These are phyloP conservation scores for Claviceps lovelessii DNA, from an alignment of 2,329 filamentous ascomycete species.

Conservation along the genomic window DNA sequence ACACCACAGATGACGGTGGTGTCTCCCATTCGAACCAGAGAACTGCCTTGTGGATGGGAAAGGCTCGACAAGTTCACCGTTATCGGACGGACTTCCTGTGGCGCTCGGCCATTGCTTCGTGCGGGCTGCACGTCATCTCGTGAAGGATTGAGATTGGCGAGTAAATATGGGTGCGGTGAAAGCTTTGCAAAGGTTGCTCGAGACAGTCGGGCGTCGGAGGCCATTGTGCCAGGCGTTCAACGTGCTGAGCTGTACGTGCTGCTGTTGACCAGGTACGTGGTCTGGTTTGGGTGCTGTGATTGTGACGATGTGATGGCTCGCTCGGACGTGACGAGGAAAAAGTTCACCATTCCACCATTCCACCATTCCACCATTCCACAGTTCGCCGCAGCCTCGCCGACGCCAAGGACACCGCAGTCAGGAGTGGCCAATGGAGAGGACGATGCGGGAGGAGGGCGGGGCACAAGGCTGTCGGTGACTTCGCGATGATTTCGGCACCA, in stretches of 20 bases:
- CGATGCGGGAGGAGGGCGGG: background rate
- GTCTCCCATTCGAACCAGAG: slow-evolving; percentile 75
- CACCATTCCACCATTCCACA: too few relatives aligned
- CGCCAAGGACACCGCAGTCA: background rate
- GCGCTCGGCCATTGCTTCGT: slow-evolving; percentile 68
- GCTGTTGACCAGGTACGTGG: background rate
- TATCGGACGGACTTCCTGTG: slow-evolving; percentile 55
- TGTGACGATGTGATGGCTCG: background rate
- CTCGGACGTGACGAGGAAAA: background rate
- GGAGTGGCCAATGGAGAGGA: background rate
- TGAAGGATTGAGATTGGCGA: slow-evolving; percentile 65
- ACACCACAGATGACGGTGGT: slow-evolving; percentile 93
- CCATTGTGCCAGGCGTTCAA: slow-evolving; percentile 10
- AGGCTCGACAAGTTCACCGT: slow-evolving; percentile 71
- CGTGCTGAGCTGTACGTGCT: background rate
- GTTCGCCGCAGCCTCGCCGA: slow-evolving; percentile 1
- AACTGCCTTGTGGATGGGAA: slow-evolving; percentile 78
- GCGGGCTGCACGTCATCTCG: slow-evolving; percentile 33
- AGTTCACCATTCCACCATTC: background rate
- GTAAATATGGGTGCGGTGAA: slow-evolving; percentile 76
- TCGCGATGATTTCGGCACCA: too few relatives aligned
- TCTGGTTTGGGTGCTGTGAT: background rate
- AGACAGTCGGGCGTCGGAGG: slow-evolving; percentile 27
- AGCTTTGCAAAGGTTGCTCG: slow-evolving; percentile 74
- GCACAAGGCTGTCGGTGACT: background rate